These are phyloP conservation scores for Kuraishia ogatae DNA, from an alignment of 805 yeast species.

Conservation along the genomic window DNA sequence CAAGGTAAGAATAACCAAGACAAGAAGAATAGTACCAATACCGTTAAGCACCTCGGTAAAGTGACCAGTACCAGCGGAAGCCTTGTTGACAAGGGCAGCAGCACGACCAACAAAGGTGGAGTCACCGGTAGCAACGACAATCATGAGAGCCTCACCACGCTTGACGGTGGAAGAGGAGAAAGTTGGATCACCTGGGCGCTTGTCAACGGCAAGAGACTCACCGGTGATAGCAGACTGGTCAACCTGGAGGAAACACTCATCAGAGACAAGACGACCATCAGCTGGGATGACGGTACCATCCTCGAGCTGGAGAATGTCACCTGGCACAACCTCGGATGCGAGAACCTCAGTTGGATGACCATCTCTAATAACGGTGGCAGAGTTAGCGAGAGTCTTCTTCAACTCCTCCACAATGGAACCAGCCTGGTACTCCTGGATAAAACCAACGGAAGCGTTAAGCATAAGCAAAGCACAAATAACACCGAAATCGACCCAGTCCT, in stretches of 20 bases:
- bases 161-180: constrained; percentile 93
- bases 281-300: constrained; percentile 92
- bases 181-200: constrained; percentile 76
- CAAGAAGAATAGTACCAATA: constrained; percentile 89
- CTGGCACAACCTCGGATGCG: constrained; percentile 86
- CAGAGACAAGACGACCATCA: constrained; percentile 84
- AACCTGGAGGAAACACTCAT: constrained; percentile 79
- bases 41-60: constrained; percentile 97
- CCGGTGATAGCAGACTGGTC: constrained; percentile 98
- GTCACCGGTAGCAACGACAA: constrained; percentile 94
- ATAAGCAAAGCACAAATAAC: constrained; percentile 82
- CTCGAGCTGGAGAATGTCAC: constrained; percentile 87
- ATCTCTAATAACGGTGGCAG: constrained; percentile 80
- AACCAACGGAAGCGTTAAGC: constrained; percentile 91
- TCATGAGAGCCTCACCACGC: constrained; percentile 92
- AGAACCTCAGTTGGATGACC: constrained; percentile 69
- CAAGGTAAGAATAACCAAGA: constrained; percentile 80
- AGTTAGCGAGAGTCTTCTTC: constrained; percentile 89
- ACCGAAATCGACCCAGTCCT: constrained; percentile 99
- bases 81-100: constrained; percentile 92
- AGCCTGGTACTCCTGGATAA: constrained; percentile 95
- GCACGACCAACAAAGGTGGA: constrained; percentile 95
- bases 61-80: constrained; percentile 89
- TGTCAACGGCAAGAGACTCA: constrained; percentile 94
- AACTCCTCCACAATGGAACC: constrained; percentile 96